These are phyloP conservation scores for Pterula multifida DNA, from an alignment of 1,284 basidiomycete genomes.

Conservation along the genomic window DNA sequence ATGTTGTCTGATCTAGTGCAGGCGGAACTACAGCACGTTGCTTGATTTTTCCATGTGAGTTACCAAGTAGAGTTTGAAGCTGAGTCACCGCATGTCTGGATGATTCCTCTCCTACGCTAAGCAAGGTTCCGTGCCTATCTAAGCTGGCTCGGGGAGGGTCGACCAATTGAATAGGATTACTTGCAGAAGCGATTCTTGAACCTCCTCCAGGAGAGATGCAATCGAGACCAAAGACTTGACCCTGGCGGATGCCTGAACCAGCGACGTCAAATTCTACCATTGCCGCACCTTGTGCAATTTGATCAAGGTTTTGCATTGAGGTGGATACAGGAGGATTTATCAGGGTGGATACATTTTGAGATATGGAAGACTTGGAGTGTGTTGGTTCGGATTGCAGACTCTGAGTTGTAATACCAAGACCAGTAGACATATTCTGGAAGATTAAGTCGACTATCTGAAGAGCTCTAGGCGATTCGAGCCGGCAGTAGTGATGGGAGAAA, in stretches of 20 bases:
- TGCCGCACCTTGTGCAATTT: slow-evolving; percentile 18
- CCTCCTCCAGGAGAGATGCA: slow-evolving; percentile 18
- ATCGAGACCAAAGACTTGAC: slow-evolving; percentile 23
- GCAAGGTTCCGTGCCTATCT: slow-evolving; percentile 37
- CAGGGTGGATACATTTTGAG: background rate
- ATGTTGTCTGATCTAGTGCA: slow-evolving; percentile 9
- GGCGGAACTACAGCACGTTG: slow-evolving; percentile 35
- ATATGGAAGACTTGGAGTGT: background rate
- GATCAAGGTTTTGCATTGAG: background rate
- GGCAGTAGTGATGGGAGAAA: too few relatives aligned
- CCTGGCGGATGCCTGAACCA: slow-evolving; percentile 24
- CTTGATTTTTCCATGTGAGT: slow-evolving; percentile 41
- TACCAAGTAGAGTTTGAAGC: slow-evolving; percentile 48
- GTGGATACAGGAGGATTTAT: background rate
- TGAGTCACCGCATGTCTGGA: slow-evolving; percentile 33
- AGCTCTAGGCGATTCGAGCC: too few relatives aligned
- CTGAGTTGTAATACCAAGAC: background rate
- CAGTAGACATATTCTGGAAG: background rate
- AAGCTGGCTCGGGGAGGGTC: slow-evolving; percentile 18
- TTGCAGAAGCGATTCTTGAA: slow-evolving; percentile 6
- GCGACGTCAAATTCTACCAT: slow-evolving; percentile 29
- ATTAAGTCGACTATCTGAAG: too few relatives aligned
- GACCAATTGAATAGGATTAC: slow-evolving; percentile 6
- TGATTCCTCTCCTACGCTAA: slow-evolving; percentile 32
- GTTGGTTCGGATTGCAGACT: background rate